phyloP scores from a whole-genome alignment of 2,329 filamentous ascomycete species.

The Teratosphaeria destructans region DNA sequence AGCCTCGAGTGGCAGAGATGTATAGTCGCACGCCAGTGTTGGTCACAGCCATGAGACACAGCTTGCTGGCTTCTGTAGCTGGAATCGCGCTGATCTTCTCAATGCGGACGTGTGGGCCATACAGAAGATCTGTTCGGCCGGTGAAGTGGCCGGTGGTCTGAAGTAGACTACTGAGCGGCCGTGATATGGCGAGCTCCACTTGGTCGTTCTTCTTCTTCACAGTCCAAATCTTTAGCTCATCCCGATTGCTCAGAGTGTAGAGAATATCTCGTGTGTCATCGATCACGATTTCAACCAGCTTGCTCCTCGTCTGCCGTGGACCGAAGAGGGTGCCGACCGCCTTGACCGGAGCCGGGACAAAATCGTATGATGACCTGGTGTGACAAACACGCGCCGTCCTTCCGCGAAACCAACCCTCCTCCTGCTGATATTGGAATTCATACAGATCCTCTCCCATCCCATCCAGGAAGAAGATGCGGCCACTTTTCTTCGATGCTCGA shows the following conservation, averaged over 20 bases:
- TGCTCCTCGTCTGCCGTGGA: conserved; percentile 40
- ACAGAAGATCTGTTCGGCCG: conserved; percentile 59
- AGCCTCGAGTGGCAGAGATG: conserved; percentile 77
- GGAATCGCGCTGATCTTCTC: conserved; percentile 80
- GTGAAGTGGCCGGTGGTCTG: conserved; percentile 80
- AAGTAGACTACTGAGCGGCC: conserved; percentile 43
- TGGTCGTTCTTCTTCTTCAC: conserved; percentile 48
- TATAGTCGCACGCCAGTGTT: conserved; percentile 85
- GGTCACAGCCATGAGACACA: conserved; percentile 84
- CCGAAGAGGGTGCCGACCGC: conserved; percentile 15
- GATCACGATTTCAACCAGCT: conserved; percentile 68
- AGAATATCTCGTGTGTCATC: conserved; percentile 82
- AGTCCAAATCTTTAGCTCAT: conserved; percentile 84
- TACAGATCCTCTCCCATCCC: conserved; percentile 75
- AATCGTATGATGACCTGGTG: conserved; percentile 38
- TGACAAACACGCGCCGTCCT: conserved; percentile 63
- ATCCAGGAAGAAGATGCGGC: conserved; percentile 88
- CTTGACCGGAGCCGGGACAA: conserved; percentile 31
- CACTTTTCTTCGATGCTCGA: conserved; percentile 63
- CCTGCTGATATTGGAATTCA: conserved; percentile 91
- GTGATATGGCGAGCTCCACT: conserved; percentile 46
- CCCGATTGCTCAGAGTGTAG: conserved; percentile 80
- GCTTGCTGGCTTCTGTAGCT: conserved; percentile 63
- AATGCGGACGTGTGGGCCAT: conserved; percentile 55
- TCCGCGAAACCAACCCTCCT: conserved; percentile 92